These are phyloP conservation scores for Hymenoscyphus linearis DNA, from an alignment of 2,329 filamentous ascomycete genomes.

Conservation along the genomic window DNA sequence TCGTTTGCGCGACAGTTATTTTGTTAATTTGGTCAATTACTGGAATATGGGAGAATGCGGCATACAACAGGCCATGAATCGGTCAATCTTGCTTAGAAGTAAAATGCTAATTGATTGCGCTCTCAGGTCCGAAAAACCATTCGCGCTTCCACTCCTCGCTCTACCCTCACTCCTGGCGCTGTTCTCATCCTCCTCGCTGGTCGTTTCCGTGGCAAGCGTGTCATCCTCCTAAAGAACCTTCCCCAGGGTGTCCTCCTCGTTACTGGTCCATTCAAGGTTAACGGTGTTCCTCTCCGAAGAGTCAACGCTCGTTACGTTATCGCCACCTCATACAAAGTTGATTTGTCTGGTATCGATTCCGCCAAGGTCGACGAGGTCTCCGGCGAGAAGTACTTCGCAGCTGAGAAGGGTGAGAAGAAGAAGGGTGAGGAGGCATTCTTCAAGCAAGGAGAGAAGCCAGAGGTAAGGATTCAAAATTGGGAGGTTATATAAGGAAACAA, in stretches of 20 bases:
- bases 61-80: not conserved
- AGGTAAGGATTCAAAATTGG: conserved; percentile 56
- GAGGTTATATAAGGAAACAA: not conserved
- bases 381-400: conserved; percentile 84
- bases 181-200: conserved; percentile 98
- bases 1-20: not conserved
- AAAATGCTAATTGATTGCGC: conserved; percentile 22
- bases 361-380: conserved; percentile 81
- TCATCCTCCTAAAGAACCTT: conserved; percentile 97
- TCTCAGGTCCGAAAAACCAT: conserved; percentile 86
- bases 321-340: conserved; percentile 80
- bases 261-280: conserved; percentile 99
- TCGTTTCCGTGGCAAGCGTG: conserved; percentile 99
- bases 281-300: conserved; percentile 94
- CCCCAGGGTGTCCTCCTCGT: conserved; percentile 97
- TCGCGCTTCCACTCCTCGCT: conserved; percentile 80
- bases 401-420: conserved; percentile 94
- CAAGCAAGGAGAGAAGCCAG: conserved; percentile 96
- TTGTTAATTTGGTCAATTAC: not conserved
- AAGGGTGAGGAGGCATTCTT: conserved; percentile 98
- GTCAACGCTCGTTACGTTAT: conserved; percentile 94
- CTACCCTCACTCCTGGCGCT: conserved; percentile 87
- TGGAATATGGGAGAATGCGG: not conserved
- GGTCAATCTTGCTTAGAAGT: not conserved
- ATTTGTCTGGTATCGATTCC: conserved; percentile 78